Conservation (phyloP, 176 grass and related monocot species). For the Musa beccarii region DNA sequence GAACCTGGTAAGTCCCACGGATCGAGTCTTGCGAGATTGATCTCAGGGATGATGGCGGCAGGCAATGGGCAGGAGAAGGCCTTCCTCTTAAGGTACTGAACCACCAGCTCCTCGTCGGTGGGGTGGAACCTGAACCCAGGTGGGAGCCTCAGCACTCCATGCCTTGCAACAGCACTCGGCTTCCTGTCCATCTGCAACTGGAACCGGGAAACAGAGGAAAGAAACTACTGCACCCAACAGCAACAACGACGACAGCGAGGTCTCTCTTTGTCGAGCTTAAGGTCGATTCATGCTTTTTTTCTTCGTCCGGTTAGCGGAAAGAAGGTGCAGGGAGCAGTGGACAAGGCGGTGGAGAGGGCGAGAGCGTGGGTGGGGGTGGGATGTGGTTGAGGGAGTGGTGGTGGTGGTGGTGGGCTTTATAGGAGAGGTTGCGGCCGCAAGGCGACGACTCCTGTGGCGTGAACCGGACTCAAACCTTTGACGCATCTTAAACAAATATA, state of each 20-base stretch:
- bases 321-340: neutral
- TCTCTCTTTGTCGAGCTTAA: too few relatives aligned
- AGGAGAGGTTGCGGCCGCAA: constrained; percentile 11
- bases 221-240: neutral
- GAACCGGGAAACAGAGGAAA: neutral
- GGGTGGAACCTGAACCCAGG: constrained; percentile 21
- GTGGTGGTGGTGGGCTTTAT: neutral
- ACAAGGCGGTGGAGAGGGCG: neutral
- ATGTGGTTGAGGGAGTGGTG: neutral
- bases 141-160: constrained; percentile 4
- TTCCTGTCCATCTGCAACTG: neutral
- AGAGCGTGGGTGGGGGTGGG: neutral
- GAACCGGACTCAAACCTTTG: constrained; percentile 18
- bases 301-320: too few relatives aligned
- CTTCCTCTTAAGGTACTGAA: constrained; percentile 15
- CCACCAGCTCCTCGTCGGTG: constrained; percentile 12
- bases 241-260: too few relatives aligned
- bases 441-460: constrained; percentile 20
- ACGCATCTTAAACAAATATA: neutral
- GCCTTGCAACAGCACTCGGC: neutral
- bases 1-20: constrained; percentile 18
- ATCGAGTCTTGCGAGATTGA: constrained; percentile 7
- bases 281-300: neutral
- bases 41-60: constrained; percentile 14
- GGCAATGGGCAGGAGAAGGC: constrained; percentile 14